Evolutionary conservation across 495 filamentous ascomycete genomes (phyloP).

Genomic region (Daldinia caldariorum): DNA sequence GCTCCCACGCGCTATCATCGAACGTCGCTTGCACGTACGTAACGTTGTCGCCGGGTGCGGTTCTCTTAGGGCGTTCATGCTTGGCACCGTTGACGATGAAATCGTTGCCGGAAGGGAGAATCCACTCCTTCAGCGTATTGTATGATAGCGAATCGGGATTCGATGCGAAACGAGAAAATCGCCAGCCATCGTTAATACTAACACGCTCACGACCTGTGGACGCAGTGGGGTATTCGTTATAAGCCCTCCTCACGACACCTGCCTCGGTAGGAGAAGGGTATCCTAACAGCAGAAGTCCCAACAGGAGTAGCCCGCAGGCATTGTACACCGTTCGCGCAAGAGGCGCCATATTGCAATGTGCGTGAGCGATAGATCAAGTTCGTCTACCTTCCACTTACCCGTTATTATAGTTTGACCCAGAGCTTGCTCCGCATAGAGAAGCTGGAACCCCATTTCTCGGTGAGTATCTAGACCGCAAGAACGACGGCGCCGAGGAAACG

Average conservation of each 20-base stretch:
- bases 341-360: constrained; percentile 18
- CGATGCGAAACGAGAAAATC: constrained; percentile 51
- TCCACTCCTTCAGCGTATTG: constrained; percentile 50
- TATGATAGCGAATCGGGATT: constrained; percentile 53
- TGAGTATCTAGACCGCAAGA: constrained; percentile 29
- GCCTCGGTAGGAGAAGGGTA: constrained; percentile 14
- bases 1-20: constrained; percentile 53
- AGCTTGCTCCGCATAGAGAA: constrained; percentile 5
- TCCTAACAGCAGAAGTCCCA: constrained; percentile 29
- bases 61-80: constrained; percentile 46
- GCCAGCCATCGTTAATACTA: constrained; percentile 50
- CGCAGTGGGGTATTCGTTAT: constrained; percentile 15
- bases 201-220: constrained; percentile 41
- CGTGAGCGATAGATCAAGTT: neutral
- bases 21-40: constrained; percentile 50
- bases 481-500: constrained; percentile 34
- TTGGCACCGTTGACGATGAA: constrained; percentile 50
- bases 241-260: constrained; percentile 16
- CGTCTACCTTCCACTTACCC: constrained; percentile 1
- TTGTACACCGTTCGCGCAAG: constrained; percentile 27
- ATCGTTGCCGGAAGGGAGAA: constrained; percentile 54
- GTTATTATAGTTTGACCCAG: constrained; percentile 9
- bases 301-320: constrained; percentile 25
- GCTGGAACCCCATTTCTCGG: constrained; percentile 28
- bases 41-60: constrained; percentile 43